Conservation (phyloP, 1,139 yeast species). For the Yamadazyma diospyri region DNA sequence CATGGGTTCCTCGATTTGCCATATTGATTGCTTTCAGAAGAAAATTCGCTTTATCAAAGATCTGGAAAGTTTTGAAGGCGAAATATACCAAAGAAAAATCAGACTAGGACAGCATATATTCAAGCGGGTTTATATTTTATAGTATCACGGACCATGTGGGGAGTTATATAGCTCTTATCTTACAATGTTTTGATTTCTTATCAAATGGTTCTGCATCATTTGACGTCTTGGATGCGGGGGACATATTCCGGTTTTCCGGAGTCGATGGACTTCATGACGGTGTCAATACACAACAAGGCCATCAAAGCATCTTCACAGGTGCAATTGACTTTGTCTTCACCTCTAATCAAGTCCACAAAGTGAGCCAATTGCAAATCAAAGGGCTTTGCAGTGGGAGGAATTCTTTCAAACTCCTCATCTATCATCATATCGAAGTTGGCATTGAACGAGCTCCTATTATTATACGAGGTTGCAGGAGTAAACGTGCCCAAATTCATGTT, state of each 20-base stretch:
- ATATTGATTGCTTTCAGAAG: neutral
- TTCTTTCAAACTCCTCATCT: constrained; percentile 2
- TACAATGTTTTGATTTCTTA: too few relatives aligned
- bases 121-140: too few relatives aligned
- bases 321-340: constrained; percentile 31
- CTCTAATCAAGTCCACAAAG: constrained; percentile 33
- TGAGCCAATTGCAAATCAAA: constrained; percentile 35
- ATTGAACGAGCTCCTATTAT: constrained; percentile 3
- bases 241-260: constrained; percentile 31
- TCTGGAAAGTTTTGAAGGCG: neutral
- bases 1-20: neutral
- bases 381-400: constrained; percentile 19
- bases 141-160: too few relatives aligned
- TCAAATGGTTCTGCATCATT: too few relatives aligned
- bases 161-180: too few relatives aligned
- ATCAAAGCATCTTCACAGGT: constrained; percentile 40
- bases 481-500: constrained; percentile 1
- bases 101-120: constrained; percentile 1
- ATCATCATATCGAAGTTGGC: constrained; percentile 2
- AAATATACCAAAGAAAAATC: constrained; percentile 3
- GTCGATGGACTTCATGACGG: constrained; percentile 33
- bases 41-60: neutral
- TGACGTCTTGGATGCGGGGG: constrained; percentile 3
- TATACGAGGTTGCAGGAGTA: constrained; percentile 7
- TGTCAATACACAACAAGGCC: constrained; percentile 39